These are phyloP conservation scores for Nicotiana benthamiana DNA, from an alignment of 257 asterid species.

Conservation along the genomic window DNA sequence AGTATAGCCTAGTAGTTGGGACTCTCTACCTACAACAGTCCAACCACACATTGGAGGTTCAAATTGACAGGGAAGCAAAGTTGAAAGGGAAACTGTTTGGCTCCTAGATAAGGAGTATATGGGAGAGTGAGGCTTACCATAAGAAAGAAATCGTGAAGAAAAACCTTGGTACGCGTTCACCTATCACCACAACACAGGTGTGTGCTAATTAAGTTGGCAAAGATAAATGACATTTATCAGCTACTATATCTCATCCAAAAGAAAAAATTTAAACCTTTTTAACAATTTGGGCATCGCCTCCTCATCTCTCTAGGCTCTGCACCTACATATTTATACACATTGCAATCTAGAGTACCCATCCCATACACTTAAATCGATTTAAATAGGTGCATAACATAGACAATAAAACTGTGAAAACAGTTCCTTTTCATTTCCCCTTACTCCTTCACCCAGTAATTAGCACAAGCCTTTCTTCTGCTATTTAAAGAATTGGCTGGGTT, in stretches of 20 bases:
- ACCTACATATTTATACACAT: not conserved
- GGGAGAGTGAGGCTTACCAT: not conserved
- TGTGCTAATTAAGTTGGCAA: not conserved
- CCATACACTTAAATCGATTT: not conserved
- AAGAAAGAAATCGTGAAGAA: not conserved
- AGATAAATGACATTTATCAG: not conserved
- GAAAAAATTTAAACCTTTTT: not conserved
- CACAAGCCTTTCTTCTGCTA: not conserved
- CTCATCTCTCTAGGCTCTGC: not conserved
- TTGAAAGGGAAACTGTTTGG: not conserved
- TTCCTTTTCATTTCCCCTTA: not conserved
- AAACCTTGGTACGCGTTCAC: not conserved
- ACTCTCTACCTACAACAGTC: not conserved
- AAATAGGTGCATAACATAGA: not conserved
- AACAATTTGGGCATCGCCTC: not conserved
- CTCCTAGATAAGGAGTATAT: not conserved
- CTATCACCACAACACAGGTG: not conserved
- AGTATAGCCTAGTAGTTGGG: not conserved
- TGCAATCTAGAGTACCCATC: not conserved
- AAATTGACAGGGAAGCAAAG: not conserved
- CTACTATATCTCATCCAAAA: not conserved
- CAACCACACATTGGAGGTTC: not conserved
- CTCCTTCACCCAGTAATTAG: not conserved
- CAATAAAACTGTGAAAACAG: not conserved
- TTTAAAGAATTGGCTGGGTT: not conserved